Percentiles rank a stretch among this genome's conserved stretches.
These are phyloP conservation scores for Fremontodendron californicum DNA, from an alignment of 345 rosid species.

Conservation along the genomic window DNA sequence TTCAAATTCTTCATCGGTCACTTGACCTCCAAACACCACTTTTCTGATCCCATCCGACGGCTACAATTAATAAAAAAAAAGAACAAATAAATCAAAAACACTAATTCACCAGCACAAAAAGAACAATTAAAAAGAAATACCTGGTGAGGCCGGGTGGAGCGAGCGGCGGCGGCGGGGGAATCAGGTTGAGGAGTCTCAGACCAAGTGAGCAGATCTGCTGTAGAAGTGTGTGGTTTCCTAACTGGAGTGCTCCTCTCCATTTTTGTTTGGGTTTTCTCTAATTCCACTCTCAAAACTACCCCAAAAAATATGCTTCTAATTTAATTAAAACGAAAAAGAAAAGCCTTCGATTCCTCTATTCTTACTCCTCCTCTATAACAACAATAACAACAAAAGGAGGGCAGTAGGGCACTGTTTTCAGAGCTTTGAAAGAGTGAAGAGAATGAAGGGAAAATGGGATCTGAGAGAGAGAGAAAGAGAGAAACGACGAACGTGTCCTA, in stretches of 20 bases:
- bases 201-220: constrained; percentile 93
- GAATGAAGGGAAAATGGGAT: constrained; percentile 8
- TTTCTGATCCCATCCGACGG: constrained; percentile 96
- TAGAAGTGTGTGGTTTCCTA: constrained; percentile 69
- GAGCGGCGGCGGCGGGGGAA: constrained; percentile 45
- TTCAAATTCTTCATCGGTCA: constrained; percentile 88
- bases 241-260: constrained; percentile 85
- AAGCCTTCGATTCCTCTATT: constrained; percentile 6
- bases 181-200: constrained; percentile 53
- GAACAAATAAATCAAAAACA: constrained; percentile 9
- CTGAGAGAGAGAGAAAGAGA: neutral
- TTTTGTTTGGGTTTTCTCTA: neutral
- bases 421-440: neutral
- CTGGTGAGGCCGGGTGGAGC: constrained; percentile 68
- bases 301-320: neutral
- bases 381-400: neutral
- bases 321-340: neutral
- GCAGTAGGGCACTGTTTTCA: constrained; percentile 4
- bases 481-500: constrained; percentile 31
- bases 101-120: neutral
- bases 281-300: constrained; percentile 1
- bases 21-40: constrained; percentile 98
- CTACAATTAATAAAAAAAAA: constrained; percentile 32
- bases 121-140: constrained; percentile 21
- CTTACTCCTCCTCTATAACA: constrained; percentile 9